Conservation (phyloP, 441 rosid species). For the Populus trichocarpa region DNA sequence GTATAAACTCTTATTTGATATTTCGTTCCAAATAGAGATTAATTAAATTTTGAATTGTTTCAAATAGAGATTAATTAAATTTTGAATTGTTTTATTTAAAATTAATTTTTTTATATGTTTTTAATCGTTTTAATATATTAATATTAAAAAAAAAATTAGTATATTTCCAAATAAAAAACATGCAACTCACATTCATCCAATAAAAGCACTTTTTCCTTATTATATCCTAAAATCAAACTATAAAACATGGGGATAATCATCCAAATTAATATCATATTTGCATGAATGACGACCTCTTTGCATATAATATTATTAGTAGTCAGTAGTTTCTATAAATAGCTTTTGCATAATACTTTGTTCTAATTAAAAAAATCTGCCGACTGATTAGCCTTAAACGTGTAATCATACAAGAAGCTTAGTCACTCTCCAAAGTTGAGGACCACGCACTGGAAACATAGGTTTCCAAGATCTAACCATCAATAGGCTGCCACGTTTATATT, state of each 20-base stretch:
- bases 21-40: fast-evolving
- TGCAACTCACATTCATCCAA: too few species aligned
- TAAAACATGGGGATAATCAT: background rate
- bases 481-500: constrained; percentile 19
- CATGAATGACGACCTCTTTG: background rate
- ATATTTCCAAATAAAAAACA: too few species aligned
- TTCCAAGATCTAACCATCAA: background rate
- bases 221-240: background rate
- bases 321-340: background rate
- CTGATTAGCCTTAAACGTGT: constrained; percentile 20
- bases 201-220: too few species aligned
- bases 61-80: fast-evolving
- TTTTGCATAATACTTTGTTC: background rate
- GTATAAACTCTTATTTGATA: too few species aligned
- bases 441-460: background rate
- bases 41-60: too few species aligned
- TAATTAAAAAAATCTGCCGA: background rate
- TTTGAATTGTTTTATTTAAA: too few species aligned
- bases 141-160: too few species aligned
- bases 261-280: background rate
- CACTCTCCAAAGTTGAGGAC: background rate
- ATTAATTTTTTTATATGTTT: too few species aligned
- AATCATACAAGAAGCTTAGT: background rate
- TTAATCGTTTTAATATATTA: too few species aligned
- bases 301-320: background rate